phyloP scores from a whole-genome alignment of 257 asterid species.

The Solanum gracilifrons region DNA sequence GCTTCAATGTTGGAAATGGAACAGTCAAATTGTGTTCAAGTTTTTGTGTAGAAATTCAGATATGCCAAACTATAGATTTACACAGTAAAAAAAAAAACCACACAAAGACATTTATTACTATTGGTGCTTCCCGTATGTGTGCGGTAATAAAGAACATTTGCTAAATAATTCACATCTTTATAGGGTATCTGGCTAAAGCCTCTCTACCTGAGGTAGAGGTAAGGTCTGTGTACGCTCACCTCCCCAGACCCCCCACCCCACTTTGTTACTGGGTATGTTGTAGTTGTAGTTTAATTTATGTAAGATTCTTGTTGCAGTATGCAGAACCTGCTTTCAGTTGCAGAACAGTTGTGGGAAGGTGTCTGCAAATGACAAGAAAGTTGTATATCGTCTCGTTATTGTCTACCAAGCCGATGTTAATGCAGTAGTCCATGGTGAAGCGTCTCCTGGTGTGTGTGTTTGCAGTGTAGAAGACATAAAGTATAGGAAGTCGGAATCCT shows the following conservation, averaged over 20 bases:
- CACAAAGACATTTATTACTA: not conserved
- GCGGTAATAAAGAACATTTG: not conserved
- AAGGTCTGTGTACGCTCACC: not conserved
- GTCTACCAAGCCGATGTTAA: constrained; percentile 50
- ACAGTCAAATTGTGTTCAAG: not conserved
- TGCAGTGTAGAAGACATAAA: not conserved
- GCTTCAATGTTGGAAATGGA: not conserved
- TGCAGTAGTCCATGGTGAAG: constrained; percentile 44
- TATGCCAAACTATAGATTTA: not conserved
- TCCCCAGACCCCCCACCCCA: not conserved
- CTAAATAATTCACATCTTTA: not conserved
- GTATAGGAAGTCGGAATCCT: not conserved
- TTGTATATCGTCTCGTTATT: constrained; percentile 62
- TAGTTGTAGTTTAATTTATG: not conserved
- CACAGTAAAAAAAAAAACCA: not conserved
- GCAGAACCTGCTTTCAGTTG: constrained; percentile 56
- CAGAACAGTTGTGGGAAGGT: constrained; percentile 47
- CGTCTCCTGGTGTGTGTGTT: constrained; percentile 7
- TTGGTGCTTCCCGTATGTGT: not conserved
- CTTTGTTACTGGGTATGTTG: not conserved
- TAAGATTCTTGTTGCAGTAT: constrained; percentile 36
- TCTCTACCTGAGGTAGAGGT: not conserved
- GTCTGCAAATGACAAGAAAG: constrained; percentile 52
- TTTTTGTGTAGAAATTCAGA: not conserved
- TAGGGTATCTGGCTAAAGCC: not conserved